Evolutionary conservation across 148 eudicot species (phyloP).

Genomic region (Gaultheria prostrata): DNA sequence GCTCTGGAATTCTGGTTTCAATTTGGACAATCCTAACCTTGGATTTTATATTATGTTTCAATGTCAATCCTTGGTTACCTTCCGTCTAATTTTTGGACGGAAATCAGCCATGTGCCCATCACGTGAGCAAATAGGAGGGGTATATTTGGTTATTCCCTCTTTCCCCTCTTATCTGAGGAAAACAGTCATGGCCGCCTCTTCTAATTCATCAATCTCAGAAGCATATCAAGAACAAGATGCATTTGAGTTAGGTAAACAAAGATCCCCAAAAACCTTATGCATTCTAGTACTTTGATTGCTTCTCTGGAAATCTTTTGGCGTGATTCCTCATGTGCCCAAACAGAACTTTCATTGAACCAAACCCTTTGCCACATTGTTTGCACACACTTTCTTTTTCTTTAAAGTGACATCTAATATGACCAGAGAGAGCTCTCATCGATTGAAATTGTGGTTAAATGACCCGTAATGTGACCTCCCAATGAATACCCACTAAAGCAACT

Average conservation of each 20-base stretch:
- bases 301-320: conserved; percentile 26
- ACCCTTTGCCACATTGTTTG: conserved; percentile 37
- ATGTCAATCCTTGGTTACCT: too few species aligned
- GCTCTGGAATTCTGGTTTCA: too few species aligned
- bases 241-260: conserved; percentile 27
- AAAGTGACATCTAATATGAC: conserved; percentile 50
- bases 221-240: conserved; percentile 2
- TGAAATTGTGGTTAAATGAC: conserved; percentile 30
- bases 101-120: too few species aligned
- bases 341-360: conserved; percentile 40
- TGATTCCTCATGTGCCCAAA: conserved; percentile 52
- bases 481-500: conserved; percentile 31
- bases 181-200: conserved; percentile 32
- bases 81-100: too few species aligned
- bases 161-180: too few species aligned
- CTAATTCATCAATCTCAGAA: conserved; percentile 33
- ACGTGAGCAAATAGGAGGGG: too few species aligned
- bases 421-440: conserved; percentile 45
- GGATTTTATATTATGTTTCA: too few species aligned
- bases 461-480: conserved; percentile 48
- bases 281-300: conserved; percentile 12
- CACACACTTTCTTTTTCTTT: conserved; percentile 16
- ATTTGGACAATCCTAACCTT: too few species aligned
- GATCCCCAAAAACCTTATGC: conserved; percentile 30
- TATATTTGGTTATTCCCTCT: too few species aligned